A percentile compares a stretch with the other conserved stretches of the same genome.
phyloP scores from a whole-genome alignment of 192 early-diverging fungal genomes.

The Linnemannia hyalina region DNA sequence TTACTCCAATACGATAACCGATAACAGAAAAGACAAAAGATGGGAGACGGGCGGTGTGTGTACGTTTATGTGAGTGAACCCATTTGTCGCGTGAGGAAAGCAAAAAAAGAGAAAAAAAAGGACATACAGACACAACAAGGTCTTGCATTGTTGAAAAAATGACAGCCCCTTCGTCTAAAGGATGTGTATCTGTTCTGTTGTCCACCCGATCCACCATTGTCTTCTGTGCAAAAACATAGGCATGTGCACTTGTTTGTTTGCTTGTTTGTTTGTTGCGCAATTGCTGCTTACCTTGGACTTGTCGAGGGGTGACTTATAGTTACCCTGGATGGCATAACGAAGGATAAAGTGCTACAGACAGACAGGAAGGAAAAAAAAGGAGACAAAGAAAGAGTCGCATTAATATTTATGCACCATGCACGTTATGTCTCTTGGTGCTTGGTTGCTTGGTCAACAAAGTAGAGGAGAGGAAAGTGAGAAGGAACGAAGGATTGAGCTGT shows the following conservation, averaged over 20 bases:
- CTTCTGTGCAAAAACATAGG: background rate
- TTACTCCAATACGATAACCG: background rate
- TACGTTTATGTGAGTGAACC: too few species aligned
- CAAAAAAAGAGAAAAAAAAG: background rate
- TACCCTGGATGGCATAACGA: constrained; percentile 42
- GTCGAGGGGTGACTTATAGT: constrained; percentile 39
- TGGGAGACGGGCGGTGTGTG: background rate
- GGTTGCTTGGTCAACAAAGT: background rate
- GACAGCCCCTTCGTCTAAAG: background rate
- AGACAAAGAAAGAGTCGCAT: background rate
- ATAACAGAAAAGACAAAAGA: background rate
- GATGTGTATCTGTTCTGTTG: background rate
- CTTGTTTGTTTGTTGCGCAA: background rate
- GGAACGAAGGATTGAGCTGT: too few species aligned
- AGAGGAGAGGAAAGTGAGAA: background rate
- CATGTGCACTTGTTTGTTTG: background rate
- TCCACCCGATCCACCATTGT: background rate
- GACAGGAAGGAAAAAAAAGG: background rate
- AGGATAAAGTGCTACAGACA: constrained; percentile 28
- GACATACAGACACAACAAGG: background rate
- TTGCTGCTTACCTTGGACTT: constrained; percentile 28
- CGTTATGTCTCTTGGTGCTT: background rate
- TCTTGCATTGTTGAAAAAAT: background rate
- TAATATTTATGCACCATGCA: background rate
- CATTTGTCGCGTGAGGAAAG: background rate